phyloP scores from a whole-genome alignment of 208 protist species.

The Leishmania martiniquensis region DNA sequence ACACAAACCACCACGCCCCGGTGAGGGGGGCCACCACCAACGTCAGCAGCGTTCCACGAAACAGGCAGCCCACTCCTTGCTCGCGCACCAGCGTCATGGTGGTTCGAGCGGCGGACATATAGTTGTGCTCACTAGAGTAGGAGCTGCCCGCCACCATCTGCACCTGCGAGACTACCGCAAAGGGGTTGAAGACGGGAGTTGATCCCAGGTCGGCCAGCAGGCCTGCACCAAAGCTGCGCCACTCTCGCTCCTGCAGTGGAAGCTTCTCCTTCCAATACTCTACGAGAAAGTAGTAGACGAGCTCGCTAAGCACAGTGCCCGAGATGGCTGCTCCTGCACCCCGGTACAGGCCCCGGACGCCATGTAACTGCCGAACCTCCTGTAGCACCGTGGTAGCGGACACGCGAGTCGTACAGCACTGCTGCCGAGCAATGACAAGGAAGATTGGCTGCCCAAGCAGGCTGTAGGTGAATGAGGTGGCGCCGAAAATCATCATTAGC shows the following conservation, averaged over 20 bases:
- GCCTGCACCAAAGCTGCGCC: conserved; percentile 73
- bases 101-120: conserved; percentile 70
- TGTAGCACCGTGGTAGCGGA: conserved; percentile 44
- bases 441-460: conserved; percentile 74
- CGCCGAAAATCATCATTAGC: conserved; percentile 67
- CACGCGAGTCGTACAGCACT: conserved; percentile 54
- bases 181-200: conserved; percentile 83
- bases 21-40: conserved; percentile 69
- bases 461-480: conserved; percentile 72
- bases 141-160: conserved; percentile 82
- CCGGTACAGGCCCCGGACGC: conserved; percentile 65
- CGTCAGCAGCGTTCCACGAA: conserved; percentile 80
- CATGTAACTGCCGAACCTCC: conserved; percentile 51
- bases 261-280: conserved; percentile 83
- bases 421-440: conserved; percentile 78
- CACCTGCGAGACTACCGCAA: conserved; percentile 81
- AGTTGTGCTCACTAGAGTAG: conserved; percentile 67
- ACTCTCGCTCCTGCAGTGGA: conserved; percentile 58
- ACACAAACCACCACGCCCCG: conserved; percentile 84
- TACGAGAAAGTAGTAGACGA: conserved; percentile 75
- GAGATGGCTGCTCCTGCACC: conserved; percentile 62
- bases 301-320: conserved; percentile 77
- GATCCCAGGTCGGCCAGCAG: conserved; percentile 69
- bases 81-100: conserved; percentile 57
- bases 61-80: conserved; percentile 60